Percentiles rank a stretch among this genome's conserved stretches.
Evolutionary conservation across 352 stramenopile genomes (phyloP).

Genomic region (Globisporangium paroecandrum): DNA sequence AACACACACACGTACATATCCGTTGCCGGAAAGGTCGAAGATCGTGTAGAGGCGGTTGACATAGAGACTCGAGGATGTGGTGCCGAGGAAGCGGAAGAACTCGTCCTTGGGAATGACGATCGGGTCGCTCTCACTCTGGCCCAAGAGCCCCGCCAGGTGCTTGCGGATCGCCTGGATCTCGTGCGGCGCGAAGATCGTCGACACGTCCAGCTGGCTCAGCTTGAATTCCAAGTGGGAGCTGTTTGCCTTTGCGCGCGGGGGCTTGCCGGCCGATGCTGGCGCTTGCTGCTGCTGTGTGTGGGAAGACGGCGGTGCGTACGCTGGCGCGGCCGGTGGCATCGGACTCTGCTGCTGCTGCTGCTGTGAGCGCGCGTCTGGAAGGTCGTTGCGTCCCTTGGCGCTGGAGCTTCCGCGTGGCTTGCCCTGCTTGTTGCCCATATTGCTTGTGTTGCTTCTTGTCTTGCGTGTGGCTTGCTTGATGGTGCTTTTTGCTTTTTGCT

Average conservation of each 20-base stretch:
- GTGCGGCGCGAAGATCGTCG: conserved; percentile 65
- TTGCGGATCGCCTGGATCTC: conserved; percentile 81
- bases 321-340: conserved; percentile 6
- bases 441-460: conserved; percentile 2
- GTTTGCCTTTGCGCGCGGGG: conserved; percentile 21
- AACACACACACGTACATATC: conserved; percentile 33
- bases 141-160: conserved; percentile 62
- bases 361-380: conserved; percentile 14
- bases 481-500: neutral
- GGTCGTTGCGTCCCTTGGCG: conserved; percentile 16
- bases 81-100: conserved; percentile 82
- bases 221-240: conserved; percentile 65
- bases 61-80: conserved; percentile 70
- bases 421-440: conserved; percentile 83
- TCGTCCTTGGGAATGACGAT: conserved; percentile 83
- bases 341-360: conserved; percentile 8
- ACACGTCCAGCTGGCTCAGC: conserved; percentile 67
- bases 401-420: conserved; percentile 43
- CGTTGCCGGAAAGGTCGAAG: conserved; percentile 79
- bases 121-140: conserved; percentile 60
- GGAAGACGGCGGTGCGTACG: neutral
- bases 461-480: neutral
- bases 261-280: conserved; percentile 11
- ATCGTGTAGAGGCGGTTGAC: conserved; percentile 84
- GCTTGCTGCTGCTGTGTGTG: conserved; percentile 16